These are phyloP conservation scores for Zalaria obscura DNA, from an alignment of 2,329 filamentous ascomycete genomes.

Conservation along the genomic window DNA sequence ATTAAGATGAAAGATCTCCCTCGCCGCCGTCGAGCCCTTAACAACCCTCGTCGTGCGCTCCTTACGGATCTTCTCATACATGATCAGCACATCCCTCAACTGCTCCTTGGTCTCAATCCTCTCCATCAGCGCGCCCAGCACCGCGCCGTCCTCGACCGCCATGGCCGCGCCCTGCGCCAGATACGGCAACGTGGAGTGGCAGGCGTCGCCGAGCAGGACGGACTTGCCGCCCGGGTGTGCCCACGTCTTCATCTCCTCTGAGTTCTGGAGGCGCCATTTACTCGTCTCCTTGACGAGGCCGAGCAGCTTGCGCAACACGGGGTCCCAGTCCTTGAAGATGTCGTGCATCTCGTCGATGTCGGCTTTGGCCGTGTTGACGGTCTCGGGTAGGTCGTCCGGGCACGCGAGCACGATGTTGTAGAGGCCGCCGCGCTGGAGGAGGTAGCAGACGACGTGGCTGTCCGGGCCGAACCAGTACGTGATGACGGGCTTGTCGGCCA, in stretches of 20 bases:
- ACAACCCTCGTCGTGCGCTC: conserved; percentile 13
- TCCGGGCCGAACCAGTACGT: conserved; percentile 52
- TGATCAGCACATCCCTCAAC: conserved; percentile 23
- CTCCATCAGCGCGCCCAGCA: conserved; percentile 44
- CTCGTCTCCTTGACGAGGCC: conserved; percentile 43
- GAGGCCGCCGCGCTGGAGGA: conserved; percentile 41
- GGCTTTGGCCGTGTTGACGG: conserved; percentile 37
- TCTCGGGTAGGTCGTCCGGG: conserved; percentile 46
- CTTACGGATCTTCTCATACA: conserved; percentile 34
- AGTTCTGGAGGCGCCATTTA: conserved; percentile 57
- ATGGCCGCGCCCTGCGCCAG: conserved; percentile 54
- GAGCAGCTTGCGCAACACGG: conserved; percentile 34
- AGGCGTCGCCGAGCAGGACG: conserved; percentile 41
- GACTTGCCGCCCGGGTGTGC: conserved; percentile 38
- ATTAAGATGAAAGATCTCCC: not conserved
- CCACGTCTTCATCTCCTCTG: conserved; percentile 40
- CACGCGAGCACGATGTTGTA: conserved; percentile 54
- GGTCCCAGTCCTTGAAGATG: conserved; percentile 51
- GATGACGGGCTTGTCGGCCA: conserved; percentile 37
- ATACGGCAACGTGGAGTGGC: conserved; percentile 50
- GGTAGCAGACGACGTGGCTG: conserved; percentile 49
- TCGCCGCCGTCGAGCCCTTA: not conserved
- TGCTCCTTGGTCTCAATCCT: conserved; percentile 27
- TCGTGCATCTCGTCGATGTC: conserved; percentile 46
- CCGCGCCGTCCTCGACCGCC: conserved; percentile 53